These are phyloP conservation scores for Botrytis porri DNA, from an alignment of 2,329 filamentous ascomycete genomes.

Conservation along the genomic window DNA sequence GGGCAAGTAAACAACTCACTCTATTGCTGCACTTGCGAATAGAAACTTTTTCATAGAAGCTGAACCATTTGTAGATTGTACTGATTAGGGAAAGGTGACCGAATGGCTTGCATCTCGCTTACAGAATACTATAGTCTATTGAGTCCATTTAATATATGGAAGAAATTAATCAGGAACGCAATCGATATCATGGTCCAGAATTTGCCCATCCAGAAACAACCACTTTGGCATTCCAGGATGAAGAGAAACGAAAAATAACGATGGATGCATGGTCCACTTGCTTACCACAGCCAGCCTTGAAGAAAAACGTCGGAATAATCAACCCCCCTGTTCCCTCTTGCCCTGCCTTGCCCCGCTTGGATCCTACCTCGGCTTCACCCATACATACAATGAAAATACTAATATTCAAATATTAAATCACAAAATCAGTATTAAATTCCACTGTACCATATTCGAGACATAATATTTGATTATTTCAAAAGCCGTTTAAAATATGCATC, in stretches of 20 bases:
- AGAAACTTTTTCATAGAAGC: not conserved
- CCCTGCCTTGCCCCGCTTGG: not conserved
- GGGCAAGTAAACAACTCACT: not conserved
- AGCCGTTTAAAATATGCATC: not conserved
- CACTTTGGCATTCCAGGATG: not conserved
- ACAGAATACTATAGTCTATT: not conserved
- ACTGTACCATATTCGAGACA: not conserved
- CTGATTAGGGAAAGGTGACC: not conserved
- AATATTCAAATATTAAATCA: not conserved
- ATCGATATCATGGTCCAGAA: not conserved
- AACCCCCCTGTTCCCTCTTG: not conserved
- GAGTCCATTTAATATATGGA: not conserved
- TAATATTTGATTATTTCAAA: not conserved
- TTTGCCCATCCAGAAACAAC: not conserved
- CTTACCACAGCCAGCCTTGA: not conserved
- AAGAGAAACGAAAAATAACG: not conserved
- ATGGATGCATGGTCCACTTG: not conserved
- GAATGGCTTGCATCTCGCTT: conserved; percentile 4
- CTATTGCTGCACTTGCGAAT: not conserved
- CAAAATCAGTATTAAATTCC: not conserved
- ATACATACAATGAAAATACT: not conserved
- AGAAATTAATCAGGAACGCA: not conserved
- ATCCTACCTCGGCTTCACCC: not conserved
- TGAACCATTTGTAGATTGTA: not conserved
- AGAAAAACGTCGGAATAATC: not conserved